Evolutionary conservation across 805 yeast species (phyloP).

Genomic region (Schizosaccharomyces pombe): ASM294v3 CU329670.1:293001-293500

Average conservation of each 20-base stretch:
- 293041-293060: conserved; percentile 57
- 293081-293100: conserved; percentile 15
- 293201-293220: conserved; percentile 33
- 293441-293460: conserved; percentile 71
- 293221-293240: conserved; percentile 47
- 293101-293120: conserved; percentile 15
- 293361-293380: conserved; percentile 56
- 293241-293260: conserved; percentile 29
- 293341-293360: conserved; percentile 51
- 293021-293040: conserved; percentile 66
- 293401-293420: conserved; percentile 59
- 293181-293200: conserved; percentile 20
- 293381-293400: conserved; percentile 59
- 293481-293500: conserved; percentile 52
- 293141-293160: conserved; percentile 27
- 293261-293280: conserved; percentile 27
- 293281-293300: conserved; percentile 26
- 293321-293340: conserved; percentile 26
- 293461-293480: conserved; percentile 43
- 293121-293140: conserved; percentile 14
- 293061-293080: conserved; percentile 26
- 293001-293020: conserved; percentile 51
- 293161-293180: conserved; percentile 19
- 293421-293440: conserved; percentile 29
- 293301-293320: conserved; percentile 23